Conservation (phyloP, 768 basidiomycete genomes). For the Tylopilus plumbeoviolaceoides region DNA sequence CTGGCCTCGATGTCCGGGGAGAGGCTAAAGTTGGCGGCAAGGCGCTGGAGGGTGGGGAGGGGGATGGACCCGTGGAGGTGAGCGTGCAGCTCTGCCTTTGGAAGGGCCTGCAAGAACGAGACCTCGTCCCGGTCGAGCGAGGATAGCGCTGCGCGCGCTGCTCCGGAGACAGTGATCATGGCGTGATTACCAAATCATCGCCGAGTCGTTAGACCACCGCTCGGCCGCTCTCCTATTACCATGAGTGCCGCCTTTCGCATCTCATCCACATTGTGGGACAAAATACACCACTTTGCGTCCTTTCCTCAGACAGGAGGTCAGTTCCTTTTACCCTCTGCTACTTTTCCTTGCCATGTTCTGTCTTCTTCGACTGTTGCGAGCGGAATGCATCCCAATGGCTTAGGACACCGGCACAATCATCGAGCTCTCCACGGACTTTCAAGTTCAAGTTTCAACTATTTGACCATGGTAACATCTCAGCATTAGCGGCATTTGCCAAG, state of each 20-base stretch:
- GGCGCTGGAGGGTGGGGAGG: constrained; percentile 52
- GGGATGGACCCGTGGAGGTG: constrained; percentile 87
- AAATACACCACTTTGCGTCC: constrained; percentile 85
- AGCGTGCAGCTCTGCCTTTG: constrained; percentile 84
- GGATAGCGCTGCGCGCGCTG: constrained; percentile 51
- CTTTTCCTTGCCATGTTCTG: no score
- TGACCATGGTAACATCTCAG: background rate
- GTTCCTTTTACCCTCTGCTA: constrained; percentile 18
- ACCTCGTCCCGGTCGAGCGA: constrained; percentile 51
- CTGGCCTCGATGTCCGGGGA: constrained; percentile 27
- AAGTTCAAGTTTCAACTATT: no score
- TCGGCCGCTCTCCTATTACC: background rate
- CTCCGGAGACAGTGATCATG: no score
- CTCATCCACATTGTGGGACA: constrained; percentile 77
- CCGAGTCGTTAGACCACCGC: no score
- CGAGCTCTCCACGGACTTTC: no score
- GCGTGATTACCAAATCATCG: no score
- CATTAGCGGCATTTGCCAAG: background rate
- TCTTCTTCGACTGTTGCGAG: background rate
- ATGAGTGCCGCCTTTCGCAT: constrained; percentile 62
- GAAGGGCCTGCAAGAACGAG: constrained; percentile 56
- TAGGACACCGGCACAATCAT: no score
- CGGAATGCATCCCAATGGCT: background rate
- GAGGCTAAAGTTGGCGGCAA: constrained; percentile 43
- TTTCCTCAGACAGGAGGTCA: constrained; percentile 90